Conservation (phyloP, 768 basidiomycete species). For the Xerocomellus chrysenteron region DNA sequence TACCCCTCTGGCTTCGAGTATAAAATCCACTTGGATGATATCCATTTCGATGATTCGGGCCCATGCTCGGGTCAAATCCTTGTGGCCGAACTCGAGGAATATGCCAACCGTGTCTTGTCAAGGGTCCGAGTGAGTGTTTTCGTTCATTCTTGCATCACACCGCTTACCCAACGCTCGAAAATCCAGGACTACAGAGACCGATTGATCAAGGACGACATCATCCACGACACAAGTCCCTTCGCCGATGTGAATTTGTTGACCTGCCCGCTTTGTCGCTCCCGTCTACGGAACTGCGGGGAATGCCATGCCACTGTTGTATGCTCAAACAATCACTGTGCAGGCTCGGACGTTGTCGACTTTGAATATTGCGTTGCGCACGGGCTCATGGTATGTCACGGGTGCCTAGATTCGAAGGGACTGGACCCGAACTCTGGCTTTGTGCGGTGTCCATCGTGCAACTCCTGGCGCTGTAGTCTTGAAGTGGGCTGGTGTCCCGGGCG, state of each 20-base stretch:
- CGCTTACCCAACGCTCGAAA: not conserved
- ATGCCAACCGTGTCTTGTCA: not conserved
- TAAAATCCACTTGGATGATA: not conserved
- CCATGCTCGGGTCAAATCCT: too few species aligned
- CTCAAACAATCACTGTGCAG: not conserved
- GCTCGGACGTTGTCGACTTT: not conserved
- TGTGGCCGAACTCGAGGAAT: not conserved
- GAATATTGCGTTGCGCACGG: not conserved
- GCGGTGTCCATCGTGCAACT: not conserved
- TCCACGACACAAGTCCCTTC: not conserved
- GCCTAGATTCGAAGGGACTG: not conserved
- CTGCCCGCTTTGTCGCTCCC: constrained; percentile 1
- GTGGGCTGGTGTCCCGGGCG: not conserved
- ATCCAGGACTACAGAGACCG: not conserved
- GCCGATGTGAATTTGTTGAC: not conserved
- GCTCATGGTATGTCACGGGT: not conserved
- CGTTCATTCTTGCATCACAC: not conserved
- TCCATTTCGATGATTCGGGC: not conserved
- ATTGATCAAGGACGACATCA: not conserved
- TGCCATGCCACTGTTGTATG: not conserved
- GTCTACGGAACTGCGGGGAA: not conserved
- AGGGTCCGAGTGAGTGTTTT: not conserved
- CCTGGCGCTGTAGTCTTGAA: not conserved
- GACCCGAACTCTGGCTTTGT: not conserved
- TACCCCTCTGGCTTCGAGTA: not conserved